Conservation (phyloP, 2,329 filamentous ascomycete genomes). For the Trichoderma afroharzianum region DNA sequence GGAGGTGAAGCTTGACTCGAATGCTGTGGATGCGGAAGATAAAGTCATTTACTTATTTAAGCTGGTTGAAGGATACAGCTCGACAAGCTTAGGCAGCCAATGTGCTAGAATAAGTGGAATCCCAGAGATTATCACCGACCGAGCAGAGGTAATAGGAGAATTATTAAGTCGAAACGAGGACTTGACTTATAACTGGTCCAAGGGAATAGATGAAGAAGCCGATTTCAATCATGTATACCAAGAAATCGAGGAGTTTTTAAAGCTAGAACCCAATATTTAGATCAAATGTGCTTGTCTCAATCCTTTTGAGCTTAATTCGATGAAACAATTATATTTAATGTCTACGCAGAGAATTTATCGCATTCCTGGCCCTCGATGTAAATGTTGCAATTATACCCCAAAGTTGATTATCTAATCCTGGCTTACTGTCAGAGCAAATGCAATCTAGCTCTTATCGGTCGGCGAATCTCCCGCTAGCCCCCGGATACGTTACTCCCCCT, state of each 20-base stretch:
- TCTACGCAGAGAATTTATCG: neutral
- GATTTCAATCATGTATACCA: neutral
- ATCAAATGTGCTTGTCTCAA: neutral
- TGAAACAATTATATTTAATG: neutral
- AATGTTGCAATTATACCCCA: neutral
- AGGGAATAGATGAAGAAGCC: neutral
- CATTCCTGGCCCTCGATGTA: neutral
- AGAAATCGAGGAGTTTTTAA: neutral
- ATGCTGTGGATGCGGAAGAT: conserved; percentile 50
- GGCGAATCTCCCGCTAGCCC: neutral
- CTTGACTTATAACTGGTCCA: neutral
- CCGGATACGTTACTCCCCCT: neutral
- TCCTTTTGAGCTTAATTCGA: neutral
- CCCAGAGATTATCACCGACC: conserved; percentile 63
- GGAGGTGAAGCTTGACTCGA: conserved; percentile 60
- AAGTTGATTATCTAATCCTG: neutral
- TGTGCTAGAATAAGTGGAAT: conserved; percentile 89
- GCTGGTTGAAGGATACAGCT: conserved; percentile 62
- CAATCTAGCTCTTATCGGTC: neutral
- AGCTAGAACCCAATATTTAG: neutral
- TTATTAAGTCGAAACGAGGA: conserved; percentile 67
- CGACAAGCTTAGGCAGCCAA: conserved; percentile 77
- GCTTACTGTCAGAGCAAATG: neutral
- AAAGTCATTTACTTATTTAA: conserved; percentile 75
- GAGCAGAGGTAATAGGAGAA: conserved; percentile 70